Evolutionary conservation across 495 filamentous ascomycete species (phyloP).

Genomic region (Penicillium daleae): DNA sequence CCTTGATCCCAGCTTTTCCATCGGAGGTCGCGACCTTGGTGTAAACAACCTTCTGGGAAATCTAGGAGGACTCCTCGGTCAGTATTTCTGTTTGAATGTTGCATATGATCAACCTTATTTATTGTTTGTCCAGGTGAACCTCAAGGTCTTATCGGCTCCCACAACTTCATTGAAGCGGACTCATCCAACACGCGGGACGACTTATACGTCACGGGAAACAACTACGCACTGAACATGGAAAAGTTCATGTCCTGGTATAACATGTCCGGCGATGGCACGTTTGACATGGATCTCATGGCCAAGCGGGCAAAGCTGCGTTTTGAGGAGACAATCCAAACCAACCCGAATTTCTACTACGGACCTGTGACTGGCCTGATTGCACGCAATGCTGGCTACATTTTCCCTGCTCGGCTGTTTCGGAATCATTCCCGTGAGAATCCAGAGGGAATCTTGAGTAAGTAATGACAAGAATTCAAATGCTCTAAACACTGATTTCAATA

Average conservation of each 20-base stretch:
- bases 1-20: conserved; percentile 45
- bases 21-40: conserved; percentile 35
- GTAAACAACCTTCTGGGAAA: conserved; percentile 39
- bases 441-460: conserved; percentile 45
- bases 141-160: conserved; percentile 54
- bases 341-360: conserved; percentile 58
- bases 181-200: conserved; percentile 58
- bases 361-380: conserved; percentile 53
- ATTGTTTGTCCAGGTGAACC: conserved; percentile 32
- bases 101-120: background rate
- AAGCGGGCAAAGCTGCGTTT: conserved; percentile 43
- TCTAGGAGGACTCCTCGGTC: conserved; percentile 33
- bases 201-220: conserved; percentile 52
- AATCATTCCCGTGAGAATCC: conserved; percentile 53
- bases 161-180: conserved; percentile 62
- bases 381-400: conserved; percentile 51
- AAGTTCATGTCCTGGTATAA: conserved; percentile 47
- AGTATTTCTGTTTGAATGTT: background rate
- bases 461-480: background rate
- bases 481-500: conserved; percentile 15
- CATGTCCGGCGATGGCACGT: conserved; percentile 41
- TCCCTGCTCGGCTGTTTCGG: conserved; percentile 47
- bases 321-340: conserved; percentile 51
- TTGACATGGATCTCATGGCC: conserved; percentile 42
- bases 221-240: conserved; percentile 43